A percentile compares a stretch with the other conserved stretches of the same genome.
Conservation (phyloP, 1,284 basidiomycete species). For the Chondrostereum purpureum region DNA sequence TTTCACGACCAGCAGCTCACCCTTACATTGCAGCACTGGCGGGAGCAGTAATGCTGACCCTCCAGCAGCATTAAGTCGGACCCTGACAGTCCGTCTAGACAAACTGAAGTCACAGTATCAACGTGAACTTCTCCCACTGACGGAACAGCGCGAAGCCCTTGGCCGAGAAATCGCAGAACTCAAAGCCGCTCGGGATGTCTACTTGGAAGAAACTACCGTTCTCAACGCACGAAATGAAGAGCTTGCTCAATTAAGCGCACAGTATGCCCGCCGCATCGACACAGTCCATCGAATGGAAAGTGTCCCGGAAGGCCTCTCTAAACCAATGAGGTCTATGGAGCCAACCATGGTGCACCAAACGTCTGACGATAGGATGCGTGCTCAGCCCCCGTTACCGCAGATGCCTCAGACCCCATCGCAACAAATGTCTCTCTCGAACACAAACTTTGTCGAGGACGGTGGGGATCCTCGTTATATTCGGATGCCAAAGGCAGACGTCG, state of each 20-base stretch:
- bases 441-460: slow-evolving; percentile 28
- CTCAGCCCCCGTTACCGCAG: too few relatives aligned
- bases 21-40: slow-evolving; percentile 11
- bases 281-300: slow-evolving; percentile 62
- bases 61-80: slow-evolving; percentile 54
- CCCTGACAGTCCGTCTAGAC: slow-evolving; percentile 84
- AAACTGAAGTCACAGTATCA: slow-evolving; percentile 85
- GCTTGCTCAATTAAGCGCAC: slow-evolving; percentile 78
- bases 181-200: slow-evolving; percentile 78
- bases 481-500: slow-evolving; percentile 27
- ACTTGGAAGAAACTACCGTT: slow-evolving; percentile 85
- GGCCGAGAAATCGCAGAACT: slow-evolving; percentile 84
- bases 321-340: too few relatives aligned
- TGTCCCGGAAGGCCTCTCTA: slow-evolving; percentile 29
- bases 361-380: slow-evolving; percentile 8
- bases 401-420: neutral
- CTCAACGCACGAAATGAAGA: slow-evolving; percentile 92
- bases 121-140: slow-evolving; percentile 80
- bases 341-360: slow-evolving; percentile 13
- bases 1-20: neutral
- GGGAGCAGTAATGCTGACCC: slow-evolving; percentile 30
- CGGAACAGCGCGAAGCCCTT: slow-evolving; percentile 74
- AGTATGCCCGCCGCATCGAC: slow-evolving; percentile 75
- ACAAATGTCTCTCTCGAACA: slow-evolving; percentile 16
- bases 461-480: slow-evolving; percentile 25